Percentiles rank a stretch among this genome's conserved stretches.
phyloP scores from a whole-genome alignment of 257 asterid genomes.

The Solanum verrucosum region DNA sequence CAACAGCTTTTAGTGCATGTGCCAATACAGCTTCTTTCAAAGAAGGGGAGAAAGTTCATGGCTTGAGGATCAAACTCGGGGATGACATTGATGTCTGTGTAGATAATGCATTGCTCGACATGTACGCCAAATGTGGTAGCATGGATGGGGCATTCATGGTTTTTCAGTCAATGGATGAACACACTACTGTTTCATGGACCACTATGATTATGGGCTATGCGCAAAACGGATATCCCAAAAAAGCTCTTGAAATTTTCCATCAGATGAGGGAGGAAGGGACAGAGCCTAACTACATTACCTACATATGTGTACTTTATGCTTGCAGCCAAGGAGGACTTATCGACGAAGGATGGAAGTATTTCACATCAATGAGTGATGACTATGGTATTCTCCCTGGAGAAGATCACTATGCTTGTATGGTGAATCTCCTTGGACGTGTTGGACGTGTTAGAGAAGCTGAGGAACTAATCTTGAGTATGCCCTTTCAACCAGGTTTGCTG shows the following conservation, averaged over 20 bases:
- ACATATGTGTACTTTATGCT: conserved; percentile 46
- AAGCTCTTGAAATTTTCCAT: conserved; percentile 50
- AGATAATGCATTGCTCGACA: conserved; percentile 61
- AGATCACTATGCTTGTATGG: conserved; percentile 73
- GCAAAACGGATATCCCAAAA: conserved; percentile 43
- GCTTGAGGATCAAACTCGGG: conserved; percentile 34
- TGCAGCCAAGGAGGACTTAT: conserved; percentile 65
- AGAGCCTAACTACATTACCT: conserved; percentile 47
- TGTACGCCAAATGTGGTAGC: conserved; percentile 65
- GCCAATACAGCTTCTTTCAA: conserved; percentile 47
- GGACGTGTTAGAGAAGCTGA: conserved; percentile 55
- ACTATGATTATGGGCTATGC: conserved; percentile 74
- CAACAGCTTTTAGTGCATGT: conserved; percentile 52
- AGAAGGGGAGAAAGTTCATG: conserved; percentile 57
- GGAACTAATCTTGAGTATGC: conserved; percentile 34
- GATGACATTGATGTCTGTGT: conserved; percentile 48
- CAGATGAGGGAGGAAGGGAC: conserved; percentile 37
- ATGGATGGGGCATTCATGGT: conserved; percentile 46
- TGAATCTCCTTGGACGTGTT: conserved; percentile 53
- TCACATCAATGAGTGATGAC: conserved; percentile 40
- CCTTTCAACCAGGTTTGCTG: conserved; percentile 30
- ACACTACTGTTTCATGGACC: conserved; percentile 64
- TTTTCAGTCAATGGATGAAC: conserved; percentile 43
- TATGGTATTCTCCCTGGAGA: conserved; percentile 41
- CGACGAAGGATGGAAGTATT: conserved; percentile 33